Conservation (phyloP, 306 rosid genomes). For the Vigna radiata region DNA sequence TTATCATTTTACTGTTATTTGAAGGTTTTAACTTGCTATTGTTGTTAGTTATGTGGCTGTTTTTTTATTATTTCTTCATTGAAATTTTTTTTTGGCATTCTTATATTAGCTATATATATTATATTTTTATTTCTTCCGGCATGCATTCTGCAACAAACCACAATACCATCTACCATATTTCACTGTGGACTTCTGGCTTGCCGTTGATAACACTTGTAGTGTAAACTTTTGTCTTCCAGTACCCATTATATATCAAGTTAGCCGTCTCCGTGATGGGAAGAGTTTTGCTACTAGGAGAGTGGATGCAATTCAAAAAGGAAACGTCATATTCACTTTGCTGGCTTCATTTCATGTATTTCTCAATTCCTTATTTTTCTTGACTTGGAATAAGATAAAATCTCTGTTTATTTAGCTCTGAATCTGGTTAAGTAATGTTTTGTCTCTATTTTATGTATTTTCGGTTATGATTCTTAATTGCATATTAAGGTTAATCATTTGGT, state of each 20-base stretch:
- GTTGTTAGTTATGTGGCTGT: no score
- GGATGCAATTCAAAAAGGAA: slow-evolving; percentile 92
- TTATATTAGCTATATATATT: no score
- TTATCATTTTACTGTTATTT: no score
- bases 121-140: no score
- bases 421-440: slow-evolving; percentile 1
- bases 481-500: neutral
- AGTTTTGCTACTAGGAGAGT: slow-evolving; percentile 97
- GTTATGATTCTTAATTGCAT: slow-evolving; percentile 1
- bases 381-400: slow-evolving; percentile 7
- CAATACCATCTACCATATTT: no score
- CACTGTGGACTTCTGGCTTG: no score
- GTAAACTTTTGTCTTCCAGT: slow-evolving; percentile 58
- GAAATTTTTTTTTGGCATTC: no score
- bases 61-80: no score
- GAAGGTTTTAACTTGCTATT: no score
- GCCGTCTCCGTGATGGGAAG: slow-evolving; percentile 84
- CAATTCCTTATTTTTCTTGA: slow-evolving; percentile 45
- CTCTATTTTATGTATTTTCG: neutral
- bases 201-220: neutral
- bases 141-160: no score
- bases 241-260: slow-evolving; percentile 86
- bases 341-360: slow-evolving; percentile 89
- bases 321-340: slow-evolving; percentile 73
- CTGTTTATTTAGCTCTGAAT: slow-evolving; percentile 19